Conservation (phyloP, 257 asterid genomes). For the Anisodus acutangulus region DNA sequence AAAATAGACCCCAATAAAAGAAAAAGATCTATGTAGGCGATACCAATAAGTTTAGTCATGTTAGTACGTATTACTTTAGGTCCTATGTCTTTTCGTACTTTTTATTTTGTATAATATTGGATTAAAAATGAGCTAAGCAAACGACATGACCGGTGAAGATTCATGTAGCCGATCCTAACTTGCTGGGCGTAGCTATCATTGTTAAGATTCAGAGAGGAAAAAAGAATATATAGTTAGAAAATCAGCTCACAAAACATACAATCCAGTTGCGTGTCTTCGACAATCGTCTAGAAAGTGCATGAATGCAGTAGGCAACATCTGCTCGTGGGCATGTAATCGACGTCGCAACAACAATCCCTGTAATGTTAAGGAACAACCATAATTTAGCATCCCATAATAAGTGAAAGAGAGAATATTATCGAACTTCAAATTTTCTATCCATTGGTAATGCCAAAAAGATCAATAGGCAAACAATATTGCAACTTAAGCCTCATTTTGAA, state of each 20-base stretch:
- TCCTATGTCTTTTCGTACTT: neutral
- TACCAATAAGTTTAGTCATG: neutral
- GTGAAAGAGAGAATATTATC: neutral
- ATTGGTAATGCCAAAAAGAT: neutral
- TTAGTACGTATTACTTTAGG: neutral
- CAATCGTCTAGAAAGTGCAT: slow-evolving; percentile 79
- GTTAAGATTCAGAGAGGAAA: neutral
- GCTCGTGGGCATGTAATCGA: slow-evolving; percentile 71
- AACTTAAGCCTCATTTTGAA: slow-evolving; percentile 13
- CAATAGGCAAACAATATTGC: neutral
- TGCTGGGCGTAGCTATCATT: neutral
- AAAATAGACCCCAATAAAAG: neutral
- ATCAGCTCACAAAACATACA: slow-evolving; percentile 42
- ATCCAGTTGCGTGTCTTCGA: slow-evolving; percentile 78
- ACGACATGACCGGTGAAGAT: neutral
- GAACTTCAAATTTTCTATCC: neutral
- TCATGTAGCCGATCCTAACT: neutral
- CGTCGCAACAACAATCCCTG: slow-evolving; percentile 69
- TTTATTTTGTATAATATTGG: neutral
- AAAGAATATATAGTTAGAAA: neutral
- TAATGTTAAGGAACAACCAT: neutral
- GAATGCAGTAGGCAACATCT: slow-evolving; percentile 89
- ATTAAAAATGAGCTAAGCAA: neutral
- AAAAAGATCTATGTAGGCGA: neutral
- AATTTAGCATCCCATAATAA: neutral